Conservation (phyloP, 2,329 filamentous ascomycete species). For the Phoma herbarum region DNA sequence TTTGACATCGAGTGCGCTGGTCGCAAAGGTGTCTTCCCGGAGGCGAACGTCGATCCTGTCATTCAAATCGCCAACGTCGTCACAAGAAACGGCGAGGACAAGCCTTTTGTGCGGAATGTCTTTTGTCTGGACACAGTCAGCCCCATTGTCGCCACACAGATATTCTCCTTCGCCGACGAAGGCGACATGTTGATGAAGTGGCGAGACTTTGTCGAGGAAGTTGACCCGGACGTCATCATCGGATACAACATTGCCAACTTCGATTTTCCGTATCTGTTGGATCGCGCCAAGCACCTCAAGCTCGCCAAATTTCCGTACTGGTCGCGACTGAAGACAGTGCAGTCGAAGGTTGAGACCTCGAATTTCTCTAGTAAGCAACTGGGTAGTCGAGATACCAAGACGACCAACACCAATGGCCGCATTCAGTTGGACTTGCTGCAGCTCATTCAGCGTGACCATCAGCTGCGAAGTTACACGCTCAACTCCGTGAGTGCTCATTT, state of each 20-base stretch:
- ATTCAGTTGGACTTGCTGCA: slow-evolving; percentile 95
- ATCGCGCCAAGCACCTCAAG: slow-evolving; percentile 86
- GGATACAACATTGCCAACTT: slow-evolving; percentile 99
- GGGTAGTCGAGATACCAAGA: slow-evolving; percentile 92
- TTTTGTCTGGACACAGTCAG: slow-evolving; percentile 95
- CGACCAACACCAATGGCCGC: slow-evolving; percentile 92
- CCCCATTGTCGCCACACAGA: slow-evolving; percentile 91
- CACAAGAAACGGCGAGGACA: slow-evolving; percentile 91
- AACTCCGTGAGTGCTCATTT: slow-evolving; percentile 97
- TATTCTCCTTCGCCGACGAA: slow-evolving; percentile 83
- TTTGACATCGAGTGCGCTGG: slow-evolving; percentile 99
- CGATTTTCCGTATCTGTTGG: slow-evolving; percentile 94
- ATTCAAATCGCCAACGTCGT: slow-evolving; percentile 99
- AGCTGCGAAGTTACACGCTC: slow-evolving; percentile 93
- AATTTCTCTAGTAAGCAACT: slow-evolving; percentile 99
- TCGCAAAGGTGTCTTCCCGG: slow-evolving; percentile 95
- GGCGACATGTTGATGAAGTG: slow-evolving; percentile 91
- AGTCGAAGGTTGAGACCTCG: slow-evolving; percentile 76
- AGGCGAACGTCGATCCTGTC: slow-evolving; percentile 88
- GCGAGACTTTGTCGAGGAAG: slow-evolving; percentile 87
- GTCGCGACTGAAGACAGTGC: slow-evolving; percentile 77
- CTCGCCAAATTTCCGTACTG: slow-evolving; percentile 83
- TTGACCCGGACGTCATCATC: slow-evolving; percentile 96
- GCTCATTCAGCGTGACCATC: slow-evolving; percentile 91
- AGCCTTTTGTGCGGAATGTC: slow-evolving; percentile 95